These are phyloP conservation scores for Pichia nanzhaoensis DNA, from an alignment of 805 yeast species.

Conservation along the genomic window DNA sequence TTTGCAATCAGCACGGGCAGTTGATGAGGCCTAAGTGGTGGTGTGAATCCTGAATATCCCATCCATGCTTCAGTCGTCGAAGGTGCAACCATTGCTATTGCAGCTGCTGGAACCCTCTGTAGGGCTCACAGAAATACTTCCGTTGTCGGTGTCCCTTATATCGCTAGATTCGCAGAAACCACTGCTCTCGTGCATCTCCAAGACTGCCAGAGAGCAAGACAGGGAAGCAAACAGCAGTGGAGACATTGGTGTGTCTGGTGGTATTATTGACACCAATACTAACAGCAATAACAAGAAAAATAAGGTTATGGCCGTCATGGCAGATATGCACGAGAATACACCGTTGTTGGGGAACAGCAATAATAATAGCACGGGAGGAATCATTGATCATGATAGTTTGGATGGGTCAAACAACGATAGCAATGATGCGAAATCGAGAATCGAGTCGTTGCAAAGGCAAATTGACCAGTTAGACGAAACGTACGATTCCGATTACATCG, in stretches of 20 bases:
- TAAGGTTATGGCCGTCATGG: too few relatives aligned
- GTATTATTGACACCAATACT: neutral
- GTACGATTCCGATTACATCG: conserved; percentile 22
- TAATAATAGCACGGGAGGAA: neutral
- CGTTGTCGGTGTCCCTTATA: conserved; percentile 27
- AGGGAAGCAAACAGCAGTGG: neutral
- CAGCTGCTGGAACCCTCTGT: conserved; percentile 25
- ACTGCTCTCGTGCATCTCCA: conserved; percentile 24
- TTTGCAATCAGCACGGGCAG: too few relatives aligned
- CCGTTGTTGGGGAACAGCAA: neutral
- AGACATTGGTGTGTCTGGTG: neutral
- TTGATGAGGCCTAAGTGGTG: too few relatives aligned
- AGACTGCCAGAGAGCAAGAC: conserved; percentile 6
- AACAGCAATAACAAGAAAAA: too few relatives aligned
- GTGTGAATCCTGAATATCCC: too few relatives aligned
- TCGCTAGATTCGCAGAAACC: conserved; percentile 26
- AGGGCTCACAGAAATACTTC: conserved; percentile 20
- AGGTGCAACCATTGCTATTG: conserved; percentile 18
- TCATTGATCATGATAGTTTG: neutral
- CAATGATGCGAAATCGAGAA: neutral
- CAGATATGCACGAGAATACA: neutral
- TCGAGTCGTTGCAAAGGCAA: conserved; percentile 12
- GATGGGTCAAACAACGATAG: neutral
- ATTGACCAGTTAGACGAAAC: conserved; percentile 14
- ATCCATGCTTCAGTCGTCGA: neutral